Conservation (phyloP, 2,329 filamentous ascomycete species). For the Tolypocladium album region DNA sequence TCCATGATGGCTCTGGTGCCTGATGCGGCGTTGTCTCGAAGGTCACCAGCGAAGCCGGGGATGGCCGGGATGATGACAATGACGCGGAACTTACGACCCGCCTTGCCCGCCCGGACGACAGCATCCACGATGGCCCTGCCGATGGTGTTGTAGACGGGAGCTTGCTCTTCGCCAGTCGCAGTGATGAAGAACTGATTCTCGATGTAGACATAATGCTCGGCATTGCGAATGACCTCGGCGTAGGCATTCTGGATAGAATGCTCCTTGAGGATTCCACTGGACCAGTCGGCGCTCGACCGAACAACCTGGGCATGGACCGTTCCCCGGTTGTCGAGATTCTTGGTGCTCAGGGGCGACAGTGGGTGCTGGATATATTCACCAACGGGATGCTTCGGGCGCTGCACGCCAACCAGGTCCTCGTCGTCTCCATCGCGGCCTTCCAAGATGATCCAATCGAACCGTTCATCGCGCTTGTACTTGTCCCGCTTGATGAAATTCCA, state of each 20-base stretch:
- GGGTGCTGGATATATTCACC: conserved; percentile 83
- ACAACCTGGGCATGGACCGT: conserved; percentile 75
- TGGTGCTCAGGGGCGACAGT: conserved; percentile 54
- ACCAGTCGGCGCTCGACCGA: conserved; percentile 90
- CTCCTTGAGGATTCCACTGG: conserved; percentile 75
- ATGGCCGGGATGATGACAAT: conserved; percentile 87
- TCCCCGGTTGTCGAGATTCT: conserved; percentile 54
- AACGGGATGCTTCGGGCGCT: conserved; percentile 79
- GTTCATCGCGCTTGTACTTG: conserved; percentile 85
- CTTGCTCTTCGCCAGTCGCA: conserved; percentile 79
- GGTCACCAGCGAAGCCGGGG: conserved; percentile 86
- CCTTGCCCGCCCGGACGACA: conserved; percentile 68
- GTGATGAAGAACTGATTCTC: conserved; percentile 99
- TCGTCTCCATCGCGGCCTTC: conserved; percentile 66
- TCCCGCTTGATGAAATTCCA: conserved; percentile 98
- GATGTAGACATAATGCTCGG: conserved; percentile 90
- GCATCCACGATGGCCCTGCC: conserved; percentile 87
- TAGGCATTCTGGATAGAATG: conserved; percentile 86
- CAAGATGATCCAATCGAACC: conserved; percentile 77
- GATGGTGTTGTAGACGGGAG: conserved; percentile 78
- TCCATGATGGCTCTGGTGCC: conserved; percentile 96
- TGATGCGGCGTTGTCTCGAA: conserved; percentile 70
- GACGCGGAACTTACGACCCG: conserved; percentile 78
- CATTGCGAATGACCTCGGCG: conserved; percentile 71
- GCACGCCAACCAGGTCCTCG: conserved; percentile 80